These are phyloP conservation scores for Acanthamoeba culbertsoni DNA, from an alignment of 208 protist species.

Conservation along the genomic window DNA sequence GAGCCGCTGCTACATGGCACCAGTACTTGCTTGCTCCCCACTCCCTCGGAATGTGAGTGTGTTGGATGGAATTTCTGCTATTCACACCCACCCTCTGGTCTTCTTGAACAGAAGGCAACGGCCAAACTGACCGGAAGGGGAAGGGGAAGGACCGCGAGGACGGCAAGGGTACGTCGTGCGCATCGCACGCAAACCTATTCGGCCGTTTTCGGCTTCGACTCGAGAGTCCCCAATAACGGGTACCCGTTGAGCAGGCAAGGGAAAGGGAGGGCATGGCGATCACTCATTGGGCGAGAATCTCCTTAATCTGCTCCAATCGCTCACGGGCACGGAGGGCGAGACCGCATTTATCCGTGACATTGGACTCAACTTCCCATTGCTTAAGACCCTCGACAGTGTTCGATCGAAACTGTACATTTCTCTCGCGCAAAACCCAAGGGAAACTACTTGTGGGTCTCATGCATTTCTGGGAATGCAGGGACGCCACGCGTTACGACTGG, in stretches of 20 bases:
- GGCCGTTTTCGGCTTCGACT: no score
- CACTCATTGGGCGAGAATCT: background rate
- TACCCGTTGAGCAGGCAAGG: conserved; percentile 8
- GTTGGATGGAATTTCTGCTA: no score
- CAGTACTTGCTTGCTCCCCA: background rate
- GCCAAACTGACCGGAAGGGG: background rate
- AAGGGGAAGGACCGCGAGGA: conserved; percentile 28
- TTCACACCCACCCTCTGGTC: background rate
- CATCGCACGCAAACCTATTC: no score
- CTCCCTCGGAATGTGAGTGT: background rate
- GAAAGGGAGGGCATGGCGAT: background rate
- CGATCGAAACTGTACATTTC: background rate
- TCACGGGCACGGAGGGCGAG: conserved; percentile 17
- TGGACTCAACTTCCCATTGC: background rate
- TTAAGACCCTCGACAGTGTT: background rate
- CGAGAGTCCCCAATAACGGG: no score
- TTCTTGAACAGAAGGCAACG: background rate
- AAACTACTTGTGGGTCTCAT: no score
- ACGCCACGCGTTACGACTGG: conserved; percentile 8
- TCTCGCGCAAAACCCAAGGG: no score
- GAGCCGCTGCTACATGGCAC: background rate
- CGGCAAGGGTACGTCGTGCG: background rate
- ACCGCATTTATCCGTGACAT: conserved; percentile 9
- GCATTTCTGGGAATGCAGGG: background rate
- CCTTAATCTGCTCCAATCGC: conserved; percentile 1